Percentiles rank a stretch among this genome's conserved stretches.
phyloP scores from a whole-genome alignment of 345 rosid genomes.

The rapeseed (Brassica napus) region DNA sequence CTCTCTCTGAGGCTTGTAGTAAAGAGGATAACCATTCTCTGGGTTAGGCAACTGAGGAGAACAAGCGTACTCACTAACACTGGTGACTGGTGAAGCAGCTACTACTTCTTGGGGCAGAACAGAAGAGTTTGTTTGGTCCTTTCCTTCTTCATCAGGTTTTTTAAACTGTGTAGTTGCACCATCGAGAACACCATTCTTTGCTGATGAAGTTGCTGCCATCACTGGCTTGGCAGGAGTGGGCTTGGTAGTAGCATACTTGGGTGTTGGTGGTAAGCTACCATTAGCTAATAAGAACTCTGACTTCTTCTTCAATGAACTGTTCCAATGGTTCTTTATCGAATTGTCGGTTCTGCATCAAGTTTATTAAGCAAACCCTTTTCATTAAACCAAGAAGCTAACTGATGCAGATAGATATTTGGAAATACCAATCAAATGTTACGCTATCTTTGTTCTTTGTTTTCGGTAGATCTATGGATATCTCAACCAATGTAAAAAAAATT shows the following conservation, averaged over 20 bases:
- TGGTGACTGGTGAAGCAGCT: slow-evolving; percentile 49
- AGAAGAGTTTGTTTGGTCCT: slow-evolving; percentile 48
- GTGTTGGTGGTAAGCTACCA: slow-evolving; percentile 74
- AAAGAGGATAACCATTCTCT: slow-evolving; percentile 43
- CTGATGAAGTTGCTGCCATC: slow-evolving; percentile 36
- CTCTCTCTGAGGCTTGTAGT: slow-evolving; percentile 55
- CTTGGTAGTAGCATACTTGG: no score
- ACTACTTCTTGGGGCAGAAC: slow-evolving; percentile 42
- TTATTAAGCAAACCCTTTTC: background rate
- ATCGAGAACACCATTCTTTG: slow-evolving; percentile 50
- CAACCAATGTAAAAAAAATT: no score
- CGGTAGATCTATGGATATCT: no score
- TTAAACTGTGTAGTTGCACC: slow-evolving; percentile 48
- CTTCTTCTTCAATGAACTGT: slow-evolving; percentile 94
- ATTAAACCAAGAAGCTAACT: background rate
- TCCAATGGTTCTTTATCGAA: slow-evolving; percentile 97
- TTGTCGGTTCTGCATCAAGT: slow-evolving; percentile 79
- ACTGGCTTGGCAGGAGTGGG: no score
- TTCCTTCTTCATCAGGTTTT: slow-evolving; percentile 54
- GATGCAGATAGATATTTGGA: no score
- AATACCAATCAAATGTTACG: no score
- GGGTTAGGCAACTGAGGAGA: slow-evolving; percentile 43
- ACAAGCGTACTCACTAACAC: slow-evolving; percentile 49
- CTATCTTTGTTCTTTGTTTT: no score
- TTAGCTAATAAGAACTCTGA: slow-evolving; percentile 67